These are phyloP conservation scores for Chaetomium strumarium DNA, from an alignment of 2,329 filamentous ascomycete species.

Conservation along the genomic window DNA sequence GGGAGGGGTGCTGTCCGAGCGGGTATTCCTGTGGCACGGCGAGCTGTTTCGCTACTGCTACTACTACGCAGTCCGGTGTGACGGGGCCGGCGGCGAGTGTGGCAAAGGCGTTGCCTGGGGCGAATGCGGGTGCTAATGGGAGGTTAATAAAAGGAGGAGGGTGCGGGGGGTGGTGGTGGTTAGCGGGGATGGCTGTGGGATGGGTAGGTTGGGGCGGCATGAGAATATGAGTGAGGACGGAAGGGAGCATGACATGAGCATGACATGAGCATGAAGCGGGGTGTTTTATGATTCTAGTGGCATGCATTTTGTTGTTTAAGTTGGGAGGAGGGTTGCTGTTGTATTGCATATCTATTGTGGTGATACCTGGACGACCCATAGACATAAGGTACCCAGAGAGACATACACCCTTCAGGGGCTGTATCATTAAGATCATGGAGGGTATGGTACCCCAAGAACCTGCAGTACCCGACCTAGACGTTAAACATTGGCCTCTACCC, in stretches of 20 bases:
- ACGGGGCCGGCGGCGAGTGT: constrained; percentile 51
- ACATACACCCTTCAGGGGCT: not conserved
- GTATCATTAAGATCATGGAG: no score
- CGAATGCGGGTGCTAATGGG: not conserved
- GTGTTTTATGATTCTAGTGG: not conserved
- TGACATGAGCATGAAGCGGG: no score
- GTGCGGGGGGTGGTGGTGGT: not conserved
- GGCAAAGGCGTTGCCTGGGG: constrained; percentile 44
- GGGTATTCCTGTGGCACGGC: constrained; percentile 68
- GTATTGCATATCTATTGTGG: not conserved
- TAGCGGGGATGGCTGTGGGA: not conserved
- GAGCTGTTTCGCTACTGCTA: constrained; percentile 64
- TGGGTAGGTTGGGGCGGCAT: constrained; percentile 2
- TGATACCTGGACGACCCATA: not conserved
- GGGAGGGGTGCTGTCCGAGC: constrained; percentile 75
- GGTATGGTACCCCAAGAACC: constrained; percentile 31
- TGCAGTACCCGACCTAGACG: constrained; percentile 33
- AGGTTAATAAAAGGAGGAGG: not conserved
- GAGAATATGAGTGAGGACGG: no score
- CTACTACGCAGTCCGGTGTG: constrained; percentile 35
- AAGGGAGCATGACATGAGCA: no score
- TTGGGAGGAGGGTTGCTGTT: not conserved
- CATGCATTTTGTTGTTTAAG: not conserved
- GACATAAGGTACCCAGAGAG: not conserved
- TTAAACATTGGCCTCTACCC: constrained; percentile 29